Evolutionary conservation across 2,329 filamentous ascomycete species (phyloP), one percentile per base, ranked within the genome.

Genomic region (Clarireedia homoeocarpa): DNA sequence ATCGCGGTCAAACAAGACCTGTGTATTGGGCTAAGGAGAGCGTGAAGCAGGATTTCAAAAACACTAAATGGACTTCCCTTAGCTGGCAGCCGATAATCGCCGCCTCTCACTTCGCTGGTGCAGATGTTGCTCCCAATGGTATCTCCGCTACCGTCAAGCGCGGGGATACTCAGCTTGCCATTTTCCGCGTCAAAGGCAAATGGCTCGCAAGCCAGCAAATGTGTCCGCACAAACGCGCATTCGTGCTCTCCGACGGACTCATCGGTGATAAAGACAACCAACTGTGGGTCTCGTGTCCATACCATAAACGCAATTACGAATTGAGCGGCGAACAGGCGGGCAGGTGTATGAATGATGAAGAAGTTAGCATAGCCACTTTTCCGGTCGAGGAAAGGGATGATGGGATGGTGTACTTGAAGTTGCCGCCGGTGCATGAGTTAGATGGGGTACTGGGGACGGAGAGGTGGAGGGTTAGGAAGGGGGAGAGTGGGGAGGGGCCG

Each of bases 141-240:
- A 85, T 89, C 56, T 87, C 83, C 9, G 84, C 88, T 4, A 85
- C 85, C 34, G 76, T 96, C 71, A 94, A 95, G 75, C 82, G 89
- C 45, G 89, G 91, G 45, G 90, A 95, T 70, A 95, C 90, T 0
- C 91, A 96, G 71, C 79, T 96, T 2, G 90, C 91, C 6, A 75
- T 96, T 53, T 96, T 91, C 82, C 88, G 90, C 65, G 80, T 95
- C 59, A 81, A 82, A 53, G 90, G 89, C 20, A 81, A 80, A 53
- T 95, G 85, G 76, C 92, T 92, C 71, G 88, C 88, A 57, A 88
- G 87, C 14, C 91, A 96, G 73, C 89, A 96, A 69, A 96, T 96
- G 91, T 96, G 91, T 70, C 91, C 91, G 9, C 90, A 95, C 74
- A 94, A 92, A 73, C 85, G 90, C 10, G 85, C 90, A 1, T 96